Evolutionary conservation across 2,329 filamentous ascomycete species (phyloP), one percentile per base, ranked within the genome.

Genomic region (Cercospora brassicicola): DNA sequence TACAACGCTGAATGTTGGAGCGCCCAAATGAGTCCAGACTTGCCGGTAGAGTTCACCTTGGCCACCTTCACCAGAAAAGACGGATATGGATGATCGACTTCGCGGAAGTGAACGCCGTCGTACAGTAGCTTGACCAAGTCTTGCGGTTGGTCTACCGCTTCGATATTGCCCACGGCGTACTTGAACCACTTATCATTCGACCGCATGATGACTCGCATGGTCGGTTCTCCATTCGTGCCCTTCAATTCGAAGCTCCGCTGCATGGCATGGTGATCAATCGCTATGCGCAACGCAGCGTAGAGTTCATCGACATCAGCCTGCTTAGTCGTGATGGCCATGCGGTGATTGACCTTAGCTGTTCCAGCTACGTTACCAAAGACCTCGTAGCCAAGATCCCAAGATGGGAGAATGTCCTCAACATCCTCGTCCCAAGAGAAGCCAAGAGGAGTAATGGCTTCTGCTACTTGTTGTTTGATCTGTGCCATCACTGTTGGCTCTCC

Each of bases 361-460:
- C 64, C 64, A 2, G 42, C 59, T n/a, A 66, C 64, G 15, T 59
- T 60, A 2, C 64, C 64, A 55, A 66, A 66, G 36, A 66, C 59
- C 10, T 66, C 57, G 20, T 61, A 66, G 2, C 59, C 64, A 5
- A 61, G 57, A 13, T 67, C 65, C 51, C 60, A 67, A 3, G 59
- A 59, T n/a, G 65, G 65, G 2, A 67, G 30, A 15, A 67, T 31
- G 15, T 64, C 59, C 33, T 67, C 60, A 2, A 64, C 65, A 23
- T 67, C 59, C 11, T 66, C 64, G 4, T 67, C 51, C 65, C 51
- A 67, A 1, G 36, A 51, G 28, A 67, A 59, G 3, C 65, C 65
- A 30, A 62, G 56, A 4, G 64, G 57, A 42, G 15, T 8, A 5
- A 67, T 62, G 3, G 65, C 59, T 23, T 67, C 28, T 15, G 48